Evolutionary conservation across 805 yeast species (phyloP).

Genomic region (Pichia ethanolica): DNA sequence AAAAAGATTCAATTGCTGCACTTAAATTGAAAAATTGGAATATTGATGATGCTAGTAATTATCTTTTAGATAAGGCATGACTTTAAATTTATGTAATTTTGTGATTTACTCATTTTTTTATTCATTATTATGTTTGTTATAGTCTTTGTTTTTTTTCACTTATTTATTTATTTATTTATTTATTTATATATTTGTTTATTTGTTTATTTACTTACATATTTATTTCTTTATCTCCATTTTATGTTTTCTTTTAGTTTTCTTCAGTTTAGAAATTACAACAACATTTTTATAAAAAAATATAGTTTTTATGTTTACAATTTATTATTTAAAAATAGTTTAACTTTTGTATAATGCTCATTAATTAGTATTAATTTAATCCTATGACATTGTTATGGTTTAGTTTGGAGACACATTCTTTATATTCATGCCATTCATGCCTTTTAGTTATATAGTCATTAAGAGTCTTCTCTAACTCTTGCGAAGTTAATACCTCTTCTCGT

Average conservation of each 20-base stretch:
- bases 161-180: too few relatives aligned
- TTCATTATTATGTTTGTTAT: too few relatives aligned
- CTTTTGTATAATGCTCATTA: too few relatives aligned
- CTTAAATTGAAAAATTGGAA: constrained; percentile 64
- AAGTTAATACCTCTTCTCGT: constrained; percentile 5
- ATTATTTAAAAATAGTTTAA: constrained; percentile 32
- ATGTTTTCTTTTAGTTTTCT: constrained; percentile 34
- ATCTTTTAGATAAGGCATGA: constrained; percentile 63
- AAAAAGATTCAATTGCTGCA: constrained; percentile 59
- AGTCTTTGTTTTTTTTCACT: too few relatives aligned
- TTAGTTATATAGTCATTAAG: background rate
- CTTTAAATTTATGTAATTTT: background rate
- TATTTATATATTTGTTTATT: too few relatives aligned
- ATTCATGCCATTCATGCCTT: constrained; percentile 2
- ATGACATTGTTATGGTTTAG: constrained; percentile 14
- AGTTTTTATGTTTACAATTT: constrained; percentile 33
- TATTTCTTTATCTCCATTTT: constrained; percentile 10
- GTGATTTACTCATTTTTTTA: too few relatives aligned
- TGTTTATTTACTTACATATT: too few relatives aligned
- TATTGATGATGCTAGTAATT: constrained; percentile 82
- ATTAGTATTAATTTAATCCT: constrained; percentile 19
- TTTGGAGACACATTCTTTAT: background rate
- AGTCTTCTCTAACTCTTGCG: background rate
- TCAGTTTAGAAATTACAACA: too few relatives aligned
- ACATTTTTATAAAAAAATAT: background rate